Percentiles rank a stretch among this genome's conserved stretches.
phyloP scores from a whole-genome alignment of 257 asterid genomes.

The Penstemon barbatus region DNA sequence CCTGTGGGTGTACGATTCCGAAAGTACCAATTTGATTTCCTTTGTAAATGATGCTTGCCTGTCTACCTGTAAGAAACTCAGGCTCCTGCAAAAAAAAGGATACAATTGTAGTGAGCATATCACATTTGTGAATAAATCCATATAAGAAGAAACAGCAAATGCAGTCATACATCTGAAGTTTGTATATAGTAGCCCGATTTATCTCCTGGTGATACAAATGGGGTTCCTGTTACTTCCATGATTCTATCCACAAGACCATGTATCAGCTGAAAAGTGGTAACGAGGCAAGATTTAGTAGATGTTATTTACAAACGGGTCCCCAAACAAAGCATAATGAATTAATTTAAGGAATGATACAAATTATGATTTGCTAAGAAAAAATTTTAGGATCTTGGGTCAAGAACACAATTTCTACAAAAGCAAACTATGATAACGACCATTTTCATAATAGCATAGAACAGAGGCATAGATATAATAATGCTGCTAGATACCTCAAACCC shows the following conservation, averaged over 20 bases:
- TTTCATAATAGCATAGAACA: too few relatives aligned
- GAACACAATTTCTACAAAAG: too few relatives aligned
- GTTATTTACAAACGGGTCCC: neutral
- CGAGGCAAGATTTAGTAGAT: neutral
- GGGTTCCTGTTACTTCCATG: slow-evolving; percentile 77
- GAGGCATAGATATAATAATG: too few relatives aligned
- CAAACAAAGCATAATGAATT: neutral
- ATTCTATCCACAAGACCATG: slow-evolving; percentile 91
- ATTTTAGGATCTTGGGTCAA: too few relatives aligned
- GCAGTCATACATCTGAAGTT: slow-evolving; percentile 61
- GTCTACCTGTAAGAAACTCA: slow-evolving; percentile 78
- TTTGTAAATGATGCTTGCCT: slow-evolving; percentile 60
- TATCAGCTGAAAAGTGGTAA: slow-evolving; percentile 56
- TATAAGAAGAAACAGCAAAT: neutral
- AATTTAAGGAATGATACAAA: neutral
- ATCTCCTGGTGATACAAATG: slow-evolving; percentile 66
- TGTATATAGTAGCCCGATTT: slow-evolving; percentile 69
- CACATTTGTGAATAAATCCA: neutral
- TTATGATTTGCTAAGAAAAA: too few relatives aligned
- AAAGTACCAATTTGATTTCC: slow-evolving; percentile 57
- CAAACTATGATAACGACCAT: too few relatives aligned
- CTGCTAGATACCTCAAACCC: slow-evolving; percentile 73
- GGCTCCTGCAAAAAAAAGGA: slow-evolving; percentile 59
- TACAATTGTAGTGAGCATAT: slow-evolving; percentile 12
- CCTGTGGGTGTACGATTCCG: slow-evolving; percentile 98